These are phyloP conservation scores for Leishmania lainsoni DNA, from an alignment of 208 protist genomes.

Conservation along the genomic window DNA sequence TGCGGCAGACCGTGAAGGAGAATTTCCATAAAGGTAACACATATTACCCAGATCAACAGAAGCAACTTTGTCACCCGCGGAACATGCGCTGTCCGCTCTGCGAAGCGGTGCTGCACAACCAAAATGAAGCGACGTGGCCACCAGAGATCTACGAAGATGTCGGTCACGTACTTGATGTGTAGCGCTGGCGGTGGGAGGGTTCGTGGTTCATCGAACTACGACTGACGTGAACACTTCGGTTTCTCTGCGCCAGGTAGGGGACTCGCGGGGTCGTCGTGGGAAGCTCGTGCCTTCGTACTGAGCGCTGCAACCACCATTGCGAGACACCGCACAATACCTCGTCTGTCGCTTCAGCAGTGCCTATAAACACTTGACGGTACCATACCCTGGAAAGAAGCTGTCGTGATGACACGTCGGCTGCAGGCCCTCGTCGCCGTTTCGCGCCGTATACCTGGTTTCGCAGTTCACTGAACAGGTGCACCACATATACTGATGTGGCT, in stretches of 20 bases:
- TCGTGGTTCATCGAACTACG: not conserved
- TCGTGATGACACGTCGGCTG: not conserved
- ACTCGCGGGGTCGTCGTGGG: conserved; percentile 7
- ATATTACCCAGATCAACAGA: conserved; percentile 7
- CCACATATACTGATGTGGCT: conserved; percentile 36
- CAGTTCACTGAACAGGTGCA: conserved; percentile 30
- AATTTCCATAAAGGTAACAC: conserved; percentile 3
- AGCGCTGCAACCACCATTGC: conserved; percentile 59
- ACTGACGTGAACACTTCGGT: not conserved
- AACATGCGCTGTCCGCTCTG: not conserved
- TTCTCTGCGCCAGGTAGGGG: not conserved
- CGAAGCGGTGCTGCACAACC: conserved; percentile 17
- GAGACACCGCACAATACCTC: conserved; percentile 38
- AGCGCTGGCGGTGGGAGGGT: conserved; percentile 10
- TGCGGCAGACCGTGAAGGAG: conserved; percentile 9
- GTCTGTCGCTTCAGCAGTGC: conserved; percentile 9
- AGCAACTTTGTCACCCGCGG: conserved; percentile 5
- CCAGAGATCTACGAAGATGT: conserved; percentile 28
- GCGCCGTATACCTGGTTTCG: not conserved
- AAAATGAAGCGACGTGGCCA: conserved; percentile 25
- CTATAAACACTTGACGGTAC: conserved; percentile 44
- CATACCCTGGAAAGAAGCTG: conserved; percentile 22
- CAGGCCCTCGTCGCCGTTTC: not conserved
- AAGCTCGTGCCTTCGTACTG: conserved; percentile 35
- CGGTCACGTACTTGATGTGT: conserved; percentile 29